phyloP scores from a whole-genome alignment of 345 rosid species.

The Eucalyptus regnans region DNA sequence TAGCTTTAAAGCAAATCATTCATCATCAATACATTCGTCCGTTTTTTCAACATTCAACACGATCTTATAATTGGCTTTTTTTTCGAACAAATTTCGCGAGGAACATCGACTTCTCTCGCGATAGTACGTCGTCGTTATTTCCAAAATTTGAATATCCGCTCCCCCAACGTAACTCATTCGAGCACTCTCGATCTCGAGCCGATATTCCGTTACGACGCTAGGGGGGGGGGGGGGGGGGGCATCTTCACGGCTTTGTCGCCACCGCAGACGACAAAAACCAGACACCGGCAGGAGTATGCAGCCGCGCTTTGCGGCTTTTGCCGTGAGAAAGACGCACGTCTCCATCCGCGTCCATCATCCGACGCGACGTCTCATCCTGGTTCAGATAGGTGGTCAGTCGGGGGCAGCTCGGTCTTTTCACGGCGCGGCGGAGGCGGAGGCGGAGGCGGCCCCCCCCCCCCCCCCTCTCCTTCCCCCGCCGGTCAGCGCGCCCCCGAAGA shows the following conservation, averaged over 20 bases:
- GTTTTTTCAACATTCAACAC: accelerated
- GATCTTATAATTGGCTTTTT: background rate
- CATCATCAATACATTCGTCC: no score
- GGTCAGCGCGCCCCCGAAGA: background rate
- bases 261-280: background rate
- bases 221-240: background rate
- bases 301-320: slow-evolving; percentile 14
- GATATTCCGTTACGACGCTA: background rate
- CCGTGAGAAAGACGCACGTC: background rate
- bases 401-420: background rate
- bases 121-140: no score
- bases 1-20: background rate
- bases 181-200: background rate
- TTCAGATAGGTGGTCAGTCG: background rate
- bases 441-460: background rate
- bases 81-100: no score
- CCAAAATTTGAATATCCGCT: background rate
- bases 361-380: background rate
- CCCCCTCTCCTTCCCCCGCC: background rate
- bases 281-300: background rate
- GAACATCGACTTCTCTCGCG: background rate
- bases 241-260: background rate
- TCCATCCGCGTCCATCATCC: background rate
- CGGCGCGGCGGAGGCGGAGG: background rate
- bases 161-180: background rate